Evolutionary conservation across 352 stramenopile genomes (phyloP).

Genomic region (Globisporangium nunn): DNA sequence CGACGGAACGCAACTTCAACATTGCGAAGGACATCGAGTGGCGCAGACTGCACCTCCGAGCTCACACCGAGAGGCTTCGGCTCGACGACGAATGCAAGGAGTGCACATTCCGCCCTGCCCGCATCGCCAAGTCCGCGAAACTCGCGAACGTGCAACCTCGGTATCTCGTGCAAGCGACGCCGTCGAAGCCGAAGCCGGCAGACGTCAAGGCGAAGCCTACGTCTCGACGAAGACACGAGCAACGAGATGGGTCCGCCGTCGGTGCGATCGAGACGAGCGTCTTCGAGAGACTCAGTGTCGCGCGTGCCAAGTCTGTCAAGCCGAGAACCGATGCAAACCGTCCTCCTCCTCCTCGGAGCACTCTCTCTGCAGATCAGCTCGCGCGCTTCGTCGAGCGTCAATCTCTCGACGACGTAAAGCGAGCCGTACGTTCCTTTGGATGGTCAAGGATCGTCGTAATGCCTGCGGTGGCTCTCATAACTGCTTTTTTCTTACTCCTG

Average conservation of each 20-base stretch:
- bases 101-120: constrained; percentile 30
- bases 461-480: background rate
- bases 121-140: constrained; percentile 10
- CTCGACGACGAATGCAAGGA: constrained; percentile 15
- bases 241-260: background rate
- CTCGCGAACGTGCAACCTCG: constrained; percentile 4
- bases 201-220: background rate
- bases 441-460: background rate
- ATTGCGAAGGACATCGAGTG: constrained; percentile 22
- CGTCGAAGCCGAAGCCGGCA: background rate
- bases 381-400: constrained; percentile 22
- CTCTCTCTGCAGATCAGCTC: constrained; percentile 7
- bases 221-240: background rate
- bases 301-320: background rate
- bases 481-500: constrained; percentile 2
- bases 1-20: constrained; percentile 31
- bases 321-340: constrained; percentile 5
- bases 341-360: background rate
- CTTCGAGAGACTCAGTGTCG: constrained; percentile 21
- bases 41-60: constrained; percentile 25
- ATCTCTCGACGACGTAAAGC: constrained; percentile 2
- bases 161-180: constrained; percentile 1
- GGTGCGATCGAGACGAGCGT: constrained; percentile 6
- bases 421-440: constrained; percentile 1
- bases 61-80: constrained; percentile 18